Conservation (phyloP, 2,329 filamentous ascomycete species). For the Alternaria arbusti region DNA sequence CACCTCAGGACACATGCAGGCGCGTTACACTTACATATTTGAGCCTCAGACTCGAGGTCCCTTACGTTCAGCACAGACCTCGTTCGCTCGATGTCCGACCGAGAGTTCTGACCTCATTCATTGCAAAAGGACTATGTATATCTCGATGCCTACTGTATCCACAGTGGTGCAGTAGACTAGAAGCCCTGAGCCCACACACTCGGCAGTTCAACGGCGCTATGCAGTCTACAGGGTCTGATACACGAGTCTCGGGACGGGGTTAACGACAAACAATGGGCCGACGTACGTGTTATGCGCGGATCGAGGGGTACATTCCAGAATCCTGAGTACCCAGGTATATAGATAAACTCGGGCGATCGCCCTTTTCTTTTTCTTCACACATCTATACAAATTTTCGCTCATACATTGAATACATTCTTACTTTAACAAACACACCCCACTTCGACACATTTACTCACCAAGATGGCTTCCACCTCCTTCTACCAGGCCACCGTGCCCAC, state of each 20-base stretch:
- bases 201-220: background rate
- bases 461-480: slow-evolving; percentile 26
- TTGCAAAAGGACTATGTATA: background rate
- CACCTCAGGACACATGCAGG: background rate
- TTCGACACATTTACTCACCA: background rate
- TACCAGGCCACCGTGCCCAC: slow-evolving; percentile 24
- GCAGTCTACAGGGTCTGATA: background rate
- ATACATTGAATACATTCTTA: background rate
- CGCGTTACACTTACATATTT: background rate
- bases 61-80: background rate
- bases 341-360: background rate
- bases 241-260: background rate
- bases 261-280: background rate
- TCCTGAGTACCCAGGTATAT: background rate
- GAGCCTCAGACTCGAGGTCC: no score
- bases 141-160: background rate
- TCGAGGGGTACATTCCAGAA: background rate
- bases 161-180: background rate
- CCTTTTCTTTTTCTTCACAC: background rate
- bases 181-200: background rate
- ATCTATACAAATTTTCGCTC: background rate
- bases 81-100: background rate
- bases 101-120: background rate
- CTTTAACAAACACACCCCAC: background rate
- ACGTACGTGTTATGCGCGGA: background rate